Conservation (phyloP, 2,329 filamentous ascomycete genomes). For the Coniochaeta hoffmannii region DNA sequence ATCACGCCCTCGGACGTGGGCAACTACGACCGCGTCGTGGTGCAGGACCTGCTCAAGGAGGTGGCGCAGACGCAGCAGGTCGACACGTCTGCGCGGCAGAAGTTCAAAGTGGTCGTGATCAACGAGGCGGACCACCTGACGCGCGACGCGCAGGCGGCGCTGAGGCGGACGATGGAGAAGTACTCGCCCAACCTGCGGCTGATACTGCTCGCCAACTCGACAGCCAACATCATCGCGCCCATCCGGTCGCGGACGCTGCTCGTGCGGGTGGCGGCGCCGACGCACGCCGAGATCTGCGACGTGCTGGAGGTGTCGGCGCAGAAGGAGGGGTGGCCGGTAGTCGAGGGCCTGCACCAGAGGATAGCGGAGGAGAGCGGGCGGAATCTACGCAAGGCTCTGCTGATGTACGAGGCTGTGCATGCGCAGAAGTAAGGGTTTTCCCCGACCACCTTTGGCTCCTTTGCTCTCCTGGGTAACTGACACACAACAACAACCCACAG, state of each 20-base stretch:
- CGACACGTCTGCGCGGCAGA: slow-evolving; percentile 82
- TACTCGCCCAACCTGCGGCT: slow-evolving; percentile 91
- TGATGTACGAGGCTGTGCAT: slow-evolving; percentile 97
- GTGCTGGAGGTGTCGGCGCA: slow-evolving; percentile 65
- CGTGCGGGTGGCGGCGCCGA: slow-evolving; percentile 85
- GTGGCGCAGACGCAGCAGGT: slow-evolving; percentile 98
- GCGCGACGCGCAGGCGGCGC: slow-evolving; percentile 87
- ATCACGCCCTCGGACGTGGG: slow-evolving; percentile 97
- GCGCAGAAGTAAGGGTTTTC: slow-evolving; percentile 73
- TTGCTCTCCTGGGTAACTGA: neutral
- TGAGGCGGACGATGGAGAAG: slow-evolving; percentile 97
- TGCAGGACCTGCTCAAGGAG: slow-evolving; percentile 94
- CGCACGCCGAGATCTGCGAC: slow-evolving; percentile 72
- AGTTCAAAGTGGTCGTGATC: slow-evolving; percentile 98
- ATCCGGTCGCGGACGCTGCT: slow-evolving; percentile 88
- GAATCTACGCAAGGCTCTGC: slow-evolving; percentile 79
- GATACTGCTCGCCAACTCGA: slow-evolving; percentile 90
- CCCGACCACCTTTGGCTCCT: neutral
- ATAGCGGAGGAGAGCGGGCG: slow-evolving; percentile 87
- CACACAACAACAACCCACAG: slow-evolving; percentile 35
- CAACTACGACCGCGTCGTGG: slow-evolving; percentile 89
- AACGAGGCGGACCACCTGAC: slow-evolving; percentile 96
- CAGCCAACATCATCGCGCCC: slow-evolving; percentile 97
- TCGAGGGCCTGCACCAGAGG: slow-evolving; percentile 67
- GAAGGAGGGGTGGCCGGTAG: slow-evolving; percentile 77